Conservation (phyloP, 768 basidiomycete species). For the Lactarius psammicola region DNA sequence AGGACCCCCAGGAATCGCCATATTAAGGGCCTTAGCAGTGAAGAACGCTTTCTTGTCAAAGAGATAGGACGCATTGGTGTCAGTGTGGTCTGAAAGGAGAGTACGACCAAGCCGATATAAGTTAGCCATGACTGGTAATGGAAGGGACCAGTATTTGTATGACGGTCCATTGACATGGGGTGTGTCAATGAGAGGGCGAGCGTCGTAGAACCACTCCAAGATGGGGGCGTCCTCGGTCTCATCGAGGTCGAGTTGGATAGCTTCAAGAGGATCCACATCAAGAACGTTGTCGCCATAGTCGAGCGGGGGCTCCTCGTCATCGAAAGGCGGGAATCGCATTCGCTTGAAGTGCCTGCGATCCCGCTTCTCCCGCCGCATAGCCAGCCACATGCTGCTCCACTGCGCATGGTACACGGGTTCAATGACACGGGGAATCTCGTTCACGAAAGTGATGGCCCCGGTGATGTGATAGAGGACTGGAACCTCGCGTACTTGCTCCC, state of each 20-base stretch:
- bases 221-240: slow-evolving; percentile 88
- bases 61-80: slow-evolving; percentile 86
- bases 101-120: slow-evolving; percentile 94
- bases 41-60: slow-evolving; percentile 99
- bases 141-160: slow-evolving; percentile 90
- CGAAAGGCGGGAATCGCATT: slow-evolving; percentile 99
- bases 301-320: slow-evolving; percentile 97
- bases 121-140: slow-evolving; percentile 94
- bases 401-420: slow-evolving; percentile 99
- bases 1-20: slow-evolving; percentile 97
- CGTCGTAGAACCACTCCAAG: slow-evolving; percentile 98
- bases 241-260: slow-evolving; percentile 95
- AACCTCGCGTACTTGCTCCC: slow-evolving; percentile 99
- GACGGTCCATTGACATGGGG: slow-evolving; percentile 89
- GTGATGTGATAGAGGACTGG: slow-evolving; percentile 99
- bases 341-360: slow-evolving; percentile 99
- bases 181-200: slow-evolving; percentile 89
- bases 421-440: slow-evolving; percentile 94
- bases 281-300: slow-evolving; percentile 99
- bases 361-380: slow-evolving; percentile 97
- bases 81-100: slow-evolving; percentile 88
- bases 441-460: slow-evolving; percentile 99
- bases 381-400: slow-evolving; percentile 99
- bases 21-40: slow-evolving; percentile 94
- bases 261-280: slow-evolving; percentile 96